Evolutionary conservation across 2,329 filamentous ascomycete species (phyloP).

Genomic region (Alternaria panax): DNA sequence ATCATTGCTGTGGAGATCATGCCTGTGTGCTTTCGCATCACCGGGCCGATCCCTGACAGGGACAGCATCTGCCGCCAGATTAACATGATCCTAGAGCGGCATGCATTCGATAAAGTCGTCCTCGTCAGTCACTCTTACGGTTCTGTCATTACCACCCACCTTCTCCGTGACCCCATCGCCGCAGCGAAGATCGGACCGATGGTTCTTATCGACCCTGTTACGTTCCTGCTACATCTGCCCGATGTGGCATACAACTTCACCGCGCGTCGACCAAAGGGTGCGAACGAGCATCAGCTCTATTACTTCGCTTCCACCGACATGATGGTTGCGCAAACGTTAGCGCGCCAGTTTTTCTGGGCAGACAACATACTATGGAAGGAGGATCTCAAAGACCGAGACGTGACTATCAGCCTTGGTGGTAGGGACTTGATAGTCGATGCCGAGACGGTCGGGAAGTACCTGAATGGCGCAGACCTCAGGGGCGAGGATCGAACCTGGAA

Average conservation of each 20-base stretch:
- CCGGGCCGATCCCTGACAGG: conserved; percentile 59
- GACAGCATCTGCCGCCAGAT: conserved; percentile 65
- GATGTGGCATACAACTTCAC: conserved; percentile 75
- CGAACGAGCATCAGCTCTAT: conserved; percentile 75
- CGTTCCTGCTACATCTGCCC: conserved; percentile 71
- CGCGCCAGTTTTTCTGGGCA: conserved; percentile 74
- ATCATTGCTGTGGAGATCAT: conserved; percentile 72
- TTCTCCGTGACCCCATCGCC: conserved; percentile 61
- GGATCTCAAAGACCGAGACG: conserved; percentile 59
- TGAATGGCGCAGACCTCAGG: conserved; percentile 52
- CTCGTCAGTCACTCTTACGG: conserved; percentile 70
- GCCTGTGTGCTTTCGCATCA: conserved; percentile 69
- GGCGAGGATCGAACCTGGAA: conserved; percentile 42
- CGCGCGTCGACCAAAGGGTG: conserved; percentile 45
- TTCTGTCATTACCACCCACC: conserved; percentile 67
- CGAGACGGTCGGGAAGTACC: conserved; percentile 63
- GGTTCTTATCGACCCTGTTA: conserved; percentile 69
- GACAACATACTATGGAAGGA: conserved; percentile 76
- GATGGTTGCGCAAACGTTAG: conserved; percentile 69
- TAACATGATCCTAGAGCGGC: conserved; percentile 62
- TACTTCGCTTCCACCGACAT: conserved; percentile 75
- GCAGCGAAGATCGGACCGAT: conserved; percentile 57
- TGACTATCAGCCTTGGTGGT: conserved; percentile 66
- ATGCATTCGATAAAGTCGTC: conserved; percentile 66
- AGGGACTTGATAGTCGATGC: conserved; percentile 72